Conservation (phyloP, 371 early-diverging fungal genomes). For the Blastocladiella emersonii region DNA sequence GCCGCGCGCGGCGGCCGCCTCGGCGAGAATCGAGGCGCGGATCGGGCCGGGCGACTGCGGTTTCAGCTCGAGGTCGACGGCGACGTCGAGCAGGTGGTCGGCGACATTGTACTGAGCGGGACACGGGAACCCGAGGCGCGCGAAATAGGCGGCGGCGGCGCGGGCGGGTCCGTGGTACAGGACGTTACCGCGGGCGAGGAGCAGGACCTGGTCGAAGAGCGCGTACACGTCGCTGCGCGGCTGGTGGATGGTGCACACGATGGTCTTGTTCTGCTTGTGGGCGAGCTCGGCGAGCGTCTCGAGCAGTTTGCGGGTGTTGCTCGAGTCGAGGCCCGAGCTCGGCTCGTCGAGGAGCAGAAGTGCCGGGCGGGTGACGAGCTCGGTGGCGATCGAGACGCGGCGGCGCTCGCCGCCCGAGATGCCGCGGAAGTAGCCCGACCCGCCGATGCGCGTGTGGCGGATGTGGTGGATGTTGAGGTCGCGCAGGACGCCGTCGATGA, state of each 20-base stretch:
- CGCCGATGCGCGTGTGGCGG: constrained; percentile 6
- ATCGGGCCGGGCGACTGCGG: not conserved
- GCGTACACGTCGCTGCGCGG: constrained; percentile 29
- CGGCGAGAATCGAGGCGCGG: not conserved
- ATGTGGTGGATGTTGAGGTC: not conserved
- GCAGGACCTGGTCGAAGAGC: constrained; percentile 39
- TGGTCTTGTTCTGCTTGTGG: not conserved
- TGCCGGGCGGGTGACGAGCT: constrained; percentile 11
- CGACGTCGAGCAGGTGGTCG: not conserved
- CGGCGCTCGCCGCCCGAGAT: constrained; percentile 48
- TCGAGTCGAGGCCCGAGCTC: not conserved
- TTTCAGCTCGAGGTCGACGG: not conserved
- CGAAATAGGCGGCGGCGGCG: constrained; percentile 24
- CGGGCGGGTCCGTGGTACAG: constrained; percentile 28
- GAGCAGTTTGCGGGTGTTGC: not conserved
- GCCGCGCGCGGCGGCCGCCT: not conserved
- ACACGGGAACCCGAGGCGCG: constrained; percentile 27
- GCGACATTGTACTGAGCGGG: constrained; percentile 40
- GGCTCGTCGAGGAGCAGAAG: constrained; percentile 3
- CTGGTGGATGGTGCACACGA: constrained; percentile 35
- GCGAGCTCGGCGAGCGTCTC: constrained; percentile 2
- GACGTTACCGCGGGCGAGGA: constrained; percentile 26
- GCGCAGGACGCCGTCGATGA: constrained; percentile 13
- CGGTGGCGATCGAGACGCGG: constrained; percentile 46
- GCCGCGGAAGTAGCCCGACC: constrained; percentile 16